These are phyloP conservation scores for Aspergillus carlsbadensis DNA, from an alignment of 495 filamentous ascomycete genomes.

Conservation along the genomic window DNA sequence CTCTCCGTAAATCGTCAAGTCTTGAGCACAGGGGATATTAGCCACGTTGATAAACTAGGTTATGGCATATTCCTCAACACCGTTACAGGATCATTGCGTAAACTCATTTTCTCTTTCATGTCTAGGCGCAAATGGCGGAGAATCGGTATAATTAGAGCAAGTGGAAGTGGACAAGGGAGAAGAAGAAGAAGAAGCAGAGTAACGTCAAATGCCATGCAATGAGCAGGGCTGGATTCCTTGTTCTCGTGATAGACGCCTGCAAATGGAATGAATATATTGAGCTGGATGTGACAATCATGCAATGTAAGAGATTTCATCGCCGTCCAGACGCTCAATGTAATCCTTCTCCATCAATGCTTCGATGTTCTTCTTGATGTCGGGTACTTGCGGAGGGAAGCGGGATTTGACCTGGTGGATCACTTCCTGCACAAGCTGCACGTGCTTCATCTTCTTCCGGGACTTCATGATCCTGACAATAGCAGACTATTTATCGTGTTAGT, in stretches of 20 bases:
- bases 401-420: slow-evolving; percentile 90
- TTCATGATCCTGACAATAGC: slow-evolving; percentile 99
- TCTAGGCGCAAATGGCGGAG: background rate
- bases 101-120: slow-evolving; percentile 8
- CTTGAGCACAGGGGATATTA: background rate
- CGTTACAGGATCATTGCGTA: background rate
- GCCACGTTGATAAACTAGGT: background rate
- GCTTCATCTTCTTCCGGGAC: slow-evolving; percentile 97
- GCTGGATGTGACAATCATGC: slow-evolving; percentile 47
- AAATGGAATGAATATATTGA: slow-evolving; percentile 9
- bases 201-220: background rate
- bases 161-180: background rate
- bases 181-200: background rate
- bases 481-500: slow-evolving; percentile 58
- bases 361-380: slow-evolving; percentile 99
- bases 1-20: too few species aligned
- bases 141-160: too few species aligned
- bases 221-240: background rate
- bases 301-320: slow-evolving; percentile 90
- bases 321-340: slow-evolving; percentile 92
- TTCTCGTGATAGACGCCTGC: background rate
- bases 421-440: slow-evolving; percentile 87
- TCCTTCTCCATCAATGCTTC: slow-evolving; percentile 99
- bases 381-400: slow-evolving; percentile 90
- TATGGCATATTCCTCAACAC: background rate